Percentiles rank a stretch among this genome's conserved stretches.
Evolutionary conservation across 2,329 filamentous ascomycete genomes (phyloP).

Genomic region (Penicillium sp.): DNA sequence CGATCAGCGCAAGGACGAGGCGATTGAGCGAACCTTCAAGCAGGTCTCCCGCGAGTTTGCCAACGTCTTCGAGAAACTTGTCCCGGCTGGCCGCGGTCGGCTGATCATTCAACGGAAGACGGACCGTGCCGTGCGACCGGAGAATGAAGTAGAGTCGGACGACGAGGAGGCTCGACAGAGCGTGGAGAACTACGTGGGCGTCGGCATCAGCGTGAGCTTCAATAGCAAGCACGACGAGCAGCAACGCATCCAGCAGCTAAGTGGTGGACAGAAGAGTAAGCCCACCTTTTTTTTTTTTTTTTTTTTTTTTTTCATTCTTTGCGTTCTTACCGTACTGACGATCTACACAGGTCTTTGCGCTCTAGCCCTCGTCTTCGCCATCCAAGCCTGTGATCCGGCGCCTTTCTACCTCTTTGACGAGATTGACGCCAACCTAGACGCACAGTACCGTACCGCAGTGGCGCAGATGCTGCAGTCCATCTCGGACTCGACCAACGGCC

Average conservation of each 20-base stretch:
- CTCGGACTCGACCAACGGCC: slow-evolving; percentile 55
- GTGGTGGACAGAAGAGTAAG: slow-evolving; percentile 94
- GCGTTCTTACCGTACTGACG: slow-evolving; percentile 9
- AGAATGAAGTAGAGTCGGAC: slow-evolving; percentile 65
- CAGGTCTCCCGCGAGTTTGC: slow-evolving; percentile 93
- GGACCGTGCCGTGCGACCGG: slow-evolving; percentile 61
- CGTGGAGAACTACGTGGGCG: slow-evolving; percentile 93
- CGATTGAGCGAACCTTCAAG: slow-evolving; percentile 96
- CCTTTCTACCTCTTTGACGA: slow-evolving; percentile 99
- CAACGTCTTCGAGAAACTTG: slow-evolving; percentile 88
- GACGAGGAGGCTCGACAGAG: slow-evolving; percentile 56
- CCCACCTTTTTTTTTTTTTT: not conserved
- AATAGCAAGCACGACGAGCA: slow-evolving; percentile 98
- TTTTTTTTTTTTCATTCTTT: not conserved
- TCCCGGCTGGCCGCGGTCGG: slow-evolving; percentile 85
- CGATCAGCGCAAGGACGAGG: slow-evolving; percentile 94
- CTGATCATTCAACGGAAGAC: slow-evolving; percentile 89
- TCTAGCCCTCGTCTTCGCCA: slow-evolving; percentile 97
- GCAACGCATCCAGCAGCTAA: slow-evolving; percentile 94
- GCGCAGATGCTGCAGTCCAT: slow-evolving; percentile 81
- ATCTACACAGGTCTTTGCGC: slow-evolving; percentile 72
- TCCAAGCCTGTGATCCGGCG: slow-evolving; percentile 93
- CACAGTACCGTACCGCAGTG: slow-evolving; percentile 94
- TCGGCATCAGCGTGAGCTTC: slow-evolving; percentile 96
- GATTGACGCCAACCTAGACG: slow-evolving; percentile 96